These are phyloP conservation scores for Huntiella savannae DNA, from an alignment of 2,329 filamentous ascomycete genomes.

Conservation along the genomic window DNA sequence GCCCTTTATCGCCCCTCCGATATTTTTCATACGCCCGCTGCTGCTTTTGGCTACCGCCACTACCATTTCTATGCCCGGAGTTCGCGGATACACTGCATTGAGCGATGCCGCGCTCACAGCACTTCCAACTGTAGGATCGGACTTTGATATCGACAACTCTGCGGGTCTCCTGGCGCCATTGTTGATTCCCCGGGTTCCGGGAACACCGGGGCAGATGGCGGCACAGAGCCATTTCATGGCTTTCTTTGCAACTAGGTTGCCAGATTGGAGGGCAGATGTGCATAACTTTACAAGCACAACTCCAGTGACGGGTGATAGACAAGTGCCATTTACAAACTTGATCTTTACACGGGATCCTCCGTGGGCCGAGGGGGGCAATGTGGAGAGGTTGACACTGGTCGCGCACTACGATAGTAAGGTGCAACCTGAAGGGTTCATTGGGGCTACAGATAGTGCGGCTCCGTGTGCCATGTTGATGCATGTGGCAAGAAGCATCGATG, in stretches of 20 bases:
- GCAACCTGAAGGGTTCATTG: constrained; percentile 68
- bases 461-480: constrained; percentile 91
- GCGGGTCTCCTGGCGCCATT: constrained; percentile 71
- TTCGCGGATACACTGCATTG: constrained; percentile 30
- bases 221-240: constrained; percentile 67
- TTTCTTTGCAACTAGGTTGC: constrained; percentile 60
- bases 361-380: constrained; percentile 53
- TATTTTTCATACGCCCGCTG: neutral
- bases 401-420: constrained; percentile 88
- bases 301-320: constrained; percentile 48
- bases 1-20: neutral
- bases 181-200: constrained; percentile 71
- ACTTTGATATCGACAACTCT: constrained; percentile 54
- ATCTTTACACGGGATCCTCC: constrained; percentile 79
- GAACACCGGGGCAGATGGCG: constrained; percentile 52
- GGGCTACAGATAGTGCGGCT: constrained; percentile 81
- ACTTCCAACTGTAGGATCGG: constrained; percentile 51
- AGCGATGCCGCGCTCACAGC: constrained; percentile 55
- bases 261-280: constrained; percentile 60
- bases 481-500: constrained; percentile 61
- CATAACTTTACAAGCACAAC: constrained; percentile 84
- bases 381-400: constrained; percentile 65
- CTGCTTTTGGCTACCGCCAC: neutral
- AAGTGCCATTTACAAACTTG: constrained; percentile 72
- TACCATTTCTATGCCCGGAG: constrained; percentile 1